A percentile compares a stretch with the other conserved stretches of the same genome.
These are phyloP conservation scores for Colletotrichum aenigma DNA, from an alignment of 2,329 filamentous ascomycete species.

Conservation along the genomic window DNA sequence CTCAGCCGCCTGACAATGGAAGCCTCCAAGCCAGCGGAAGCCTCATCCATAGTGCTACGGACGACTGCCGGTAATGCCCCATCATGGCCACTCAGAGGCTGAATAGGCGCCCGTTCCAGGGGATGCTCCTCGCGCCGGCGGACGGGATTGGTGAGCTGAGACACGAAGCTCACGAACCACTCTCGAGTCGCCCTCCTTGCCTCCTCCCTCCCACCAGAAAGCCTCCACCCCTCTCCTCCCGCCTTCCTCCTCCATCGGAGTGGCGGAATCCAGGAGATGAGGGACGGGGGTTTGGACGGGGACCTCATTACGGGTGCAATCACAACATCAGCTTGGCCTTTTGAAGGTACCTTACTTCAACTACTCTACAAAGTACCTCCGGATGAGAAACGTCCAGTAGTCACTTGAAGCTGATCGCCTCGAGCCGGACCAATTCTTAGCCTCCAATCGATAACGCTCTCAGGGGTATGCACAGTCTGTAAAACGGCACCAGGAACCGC, in stretches of 20 bases:
- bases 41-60: not conserved
- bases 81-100: not conserved
- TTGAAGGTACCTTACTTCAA: not conserved
- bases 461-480: not conserved
- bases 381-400: not conserved
- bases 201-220: not conserved
- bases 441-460: not conserved
- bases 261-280: conserved; percentile 14
- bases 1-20: not conserved
- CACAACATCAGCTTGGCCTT: not conserved
- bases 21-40: not conserved
- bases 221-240: conserved; percentile 1
- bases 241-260: conserved; percentile 6
- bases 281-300: not conserved
- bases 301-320: conserved; percentile 5
- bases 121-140: not conserved
- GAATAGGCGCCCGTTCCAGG: not conserved
- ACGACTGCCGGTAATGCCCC: not conserved
- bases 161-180: not conserved
- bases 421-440: not conserved
- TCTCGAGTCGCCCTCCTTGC: not conserved
- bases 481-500: not conserved
- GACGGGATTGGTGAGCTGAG: not conserved
- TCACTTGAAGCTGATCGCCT: not conserved
- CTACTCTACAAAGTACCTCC: not conserved